Evolutionary conservation across 768 basidiomycete species (phyloP).

Genomic region (Trametes punicea): DNA sequence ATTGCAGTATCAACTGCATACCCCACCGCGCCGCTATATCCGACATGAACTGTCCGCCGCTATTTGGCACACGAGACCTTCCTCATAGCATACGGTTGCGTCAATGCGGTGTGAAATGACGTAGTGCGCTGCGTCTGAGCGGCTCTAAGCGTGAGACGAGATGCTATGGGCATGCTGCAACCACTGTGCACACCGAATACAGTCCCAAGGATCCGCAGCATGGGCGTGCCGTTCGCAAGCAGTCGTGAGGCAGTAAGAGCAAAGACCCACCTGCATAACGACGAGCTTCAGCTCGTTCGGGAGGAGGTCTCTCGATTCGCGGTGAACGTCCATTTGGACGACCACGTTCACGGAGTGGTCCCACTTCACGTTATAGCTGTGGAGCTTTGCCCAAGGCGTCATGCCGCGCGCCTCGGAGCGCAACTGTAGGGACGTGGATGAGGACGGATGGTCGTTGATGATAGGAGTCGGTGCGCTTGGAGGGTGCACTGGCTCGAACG

Average conservation of each 20-base stretch:
- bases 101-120: too few relatives aligned
- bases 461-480: constrained; percentile 14
- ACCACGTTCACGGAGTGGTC: constrained; percentile 52
- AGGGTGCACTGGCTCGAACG: constrained; percentile 15
- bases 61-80: too few relatives aligned
- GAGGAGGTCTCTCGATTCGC: constrained; percentile 45
- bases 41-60: too few relatives aligned
- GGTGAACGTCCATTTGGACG: constrained; percentile 59
- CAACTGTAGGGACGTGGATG: constrained; percentile 26
- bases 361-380: constrained; percentile 66
- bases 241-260: not conserved
- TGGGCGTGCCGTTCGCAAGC: not conserved
- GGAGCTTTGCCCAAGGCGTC: constrained; percentile 56
- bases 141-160: not conserved
- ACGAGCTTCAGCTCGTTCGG: constrained; percentile 64
- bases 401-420: constrained; percentile 46
- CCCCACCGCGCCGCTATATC: too few relatives aligned
- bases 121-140: not conserved
- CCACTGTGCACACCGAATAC: constrained; percentile 5
- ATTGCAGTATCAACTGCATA: too few relatives aligned
- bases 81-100: too few relatives aligned
- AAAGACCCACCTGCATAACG: constrained; percentile 47
- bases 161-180: constrained; percentile 8
- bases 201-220: not conserved
- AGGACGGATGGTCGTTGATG: constrained; percentile 6